phyloP scores from a whole-genome alignment of 2,329 filamentous ascomycete species.

The Pseudonectria foliicola region DNA sequence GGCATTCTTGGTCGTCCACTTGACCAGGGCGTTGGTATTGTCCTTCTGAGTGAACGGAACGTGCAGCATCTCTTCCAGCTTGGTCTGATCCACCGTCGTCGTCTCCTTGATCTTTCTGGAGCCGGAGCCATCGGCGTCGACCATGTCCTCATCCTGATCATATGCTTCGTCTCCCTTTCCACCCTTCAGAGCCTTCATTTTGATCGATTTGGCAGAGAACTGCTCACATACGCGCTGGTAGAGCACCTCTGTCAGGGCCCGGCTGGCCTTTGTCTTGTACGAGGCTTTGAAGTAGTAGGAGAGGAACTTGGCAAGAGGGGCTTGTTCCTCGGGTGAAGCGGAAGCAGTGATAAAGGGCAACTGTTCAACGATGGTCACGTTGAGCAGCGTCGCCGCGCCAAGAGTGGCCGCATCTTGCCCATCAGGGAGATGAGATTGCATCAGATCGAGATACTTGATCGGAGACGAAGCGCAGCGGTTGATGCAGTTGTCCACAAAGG shows the following conservation, averaged over 20 bases:
- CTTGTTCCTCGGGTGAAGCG: constrained; percentile 34
- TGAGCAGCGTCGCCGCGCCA: constrained; percentile 50
- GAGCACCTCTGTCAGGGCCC: constrained; percentile 18
- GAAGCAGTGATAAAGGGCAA: constrained; percentile 59
- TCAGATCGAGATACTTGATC: constrained; percentile 73
- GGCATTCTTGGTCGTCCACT: constrained; percentile 69
- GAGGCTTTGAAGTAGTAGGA: constrained; percentile 49
- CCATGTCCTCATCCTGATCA: constrained; percentile 13
- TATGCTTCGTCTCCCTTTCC: constrained; percentile 11
- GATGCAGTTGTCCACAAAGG: constrained; percentile 77
- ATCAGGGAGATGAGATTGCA: constrained; percentile 40
- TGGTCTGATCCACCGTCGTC: constrained; percentile 28
- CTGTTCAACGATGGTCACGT: constrained; percentile 69
- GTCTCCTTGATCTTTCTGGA: constrained; percentile 5
- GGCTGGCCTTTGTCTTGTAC: constrained; percentile 41
- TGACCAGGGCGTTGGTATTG: constrained; percentile 47
- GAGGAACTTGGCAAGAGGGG: constrained; percentile 50
- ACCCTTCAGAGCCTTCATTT: constrained; percentile 16
- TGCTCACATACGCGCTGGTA: constrained; percentile 26
- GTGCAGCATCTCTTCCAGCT: constrained; percentile 46
- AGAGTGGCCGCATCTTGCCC: constrained; percentile 18
- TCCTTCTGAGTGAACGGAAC: constrained; percentile 38
- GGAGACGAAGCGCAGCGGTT: constrained; percentile 67
- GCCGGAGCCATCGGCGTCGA: constrained; percentile 5
- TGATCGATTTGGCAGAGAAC: constrained; percentile 21